These are phyloP conservation scores for Kazachstania sp. DNA, from an alignment of 1,139 yeast species.

Conservation along the genomic window DNA sequence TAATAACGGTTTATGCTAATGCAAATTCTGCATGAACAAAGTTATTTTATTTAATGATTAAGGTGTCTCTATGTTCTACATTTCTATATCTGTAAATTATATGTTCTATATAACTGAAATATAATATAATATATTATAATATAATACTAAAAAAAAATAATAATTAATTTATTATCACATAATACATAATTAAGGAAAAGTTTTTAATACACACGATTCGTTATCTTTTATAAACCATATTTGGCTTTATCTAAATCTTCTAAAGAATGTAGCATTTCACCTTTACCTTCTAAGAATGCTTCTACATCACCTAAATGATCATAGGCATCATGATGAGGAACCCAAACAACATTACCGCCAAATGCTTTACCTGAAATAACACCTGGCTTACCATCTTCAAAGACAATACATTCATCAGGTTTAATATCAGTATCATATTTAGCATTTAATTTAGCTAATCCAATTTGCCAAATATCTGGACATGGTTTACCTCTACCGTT, in stretches of 20 bases:
- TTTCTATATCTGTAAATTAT: not conserved
- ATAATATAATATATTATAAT: not conserved
- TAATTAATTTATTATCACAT: not conserved
- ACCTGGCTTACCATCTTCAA: constrained; percentile 93
- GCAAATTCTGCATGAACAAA: not conserved
- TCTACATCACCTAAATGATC: constrained; percentile 45
- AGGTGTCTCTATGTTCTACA: not conserved
- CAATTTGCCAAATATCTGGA: constrained; percentile 87
- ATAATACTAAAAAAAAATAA: not conserved
- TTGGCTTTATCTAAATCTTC: constrained; percentile 45
- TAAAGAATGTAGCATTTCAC: constrained; percentile 48
- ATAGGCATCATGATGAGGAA: constrained; percentile 71
- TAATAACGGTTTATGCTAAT: not conserved
- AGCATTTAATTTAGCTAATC: constrained; percentile 59
- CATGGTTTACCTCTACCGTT: constrained; percentile 83
- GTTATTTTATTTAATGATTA: too few species aligned
- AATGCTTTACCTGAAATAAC: constrained; percentile 76
- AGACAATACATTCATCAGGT: constrained; percentile 75
- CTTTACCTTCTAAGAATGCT: constrained; percentile 41
- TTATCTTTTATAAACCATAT: constrained; percentile 34
- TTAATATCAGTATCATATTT: constrained; percentile 41
- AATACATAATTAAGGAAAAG: not conserved
- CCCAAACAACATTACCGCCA: constrained; percentile 84
- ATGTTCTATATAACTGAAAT: not conserved
- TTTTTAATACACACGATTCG: too few species aligned